Conservation (phyloP, 306 rosid species). For the Ziziphus jujuba region DNA sequence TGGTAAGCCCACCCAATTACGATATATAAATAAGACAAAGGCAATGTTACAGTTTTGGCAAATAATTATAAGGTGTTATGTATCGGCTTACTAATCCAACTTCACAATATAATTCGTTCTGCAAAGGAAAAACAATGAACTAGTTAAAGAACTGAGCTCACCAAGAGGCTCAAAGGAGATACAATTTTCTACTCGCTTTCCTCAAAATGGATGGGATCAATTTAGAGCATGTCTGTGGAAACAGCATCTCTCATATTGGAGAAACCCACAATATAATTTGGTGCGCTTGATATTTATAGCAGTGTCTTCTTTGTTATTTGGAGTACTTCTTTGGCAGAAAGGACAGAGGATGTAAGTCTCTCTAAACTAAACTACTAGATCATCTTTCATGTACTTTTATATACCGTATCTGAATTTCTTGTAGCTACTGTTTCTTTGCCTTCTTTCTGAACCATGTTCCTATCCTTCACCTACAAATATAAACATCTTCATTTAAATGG, state of each 20-base stretch:
- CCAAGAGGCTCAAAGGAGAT: conserved; percentile 10
- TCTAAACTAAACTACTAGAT: no score
- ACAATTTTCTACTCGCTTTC: conserved; percentile 23
- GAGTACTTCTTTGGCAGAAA: conserved; percentile 36
- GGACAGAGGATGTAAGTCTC: conserved; percentile 30
- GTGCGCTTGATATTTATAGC: conserved; percentile 13
- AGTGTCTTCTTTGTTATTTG: conserved; percentile 23
- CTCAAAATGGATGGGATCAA: conserved; percentile 39
- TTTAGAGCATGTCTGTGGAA: conserved; percentile 38
- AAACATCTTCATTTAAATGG: neutral
- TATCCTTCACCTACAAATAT: no score
- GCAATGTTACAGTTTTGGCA: no score
- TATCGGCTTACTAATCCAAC: neutral
- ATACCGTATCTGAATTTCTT: no score
- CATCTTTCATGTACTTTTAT: no score
- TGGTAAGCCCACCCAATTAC: no score
- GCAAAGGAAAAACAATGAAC: conserved; percentile 23
- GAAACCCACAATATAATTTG: conserved; percentile 34
- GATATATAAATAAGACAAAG: no score
- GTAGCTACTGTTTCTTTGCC: no score
- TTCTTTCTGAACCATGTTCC: no score
- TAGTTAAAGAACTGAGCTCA: conserved; percentile 17
- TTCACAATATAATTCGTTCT: neutral
- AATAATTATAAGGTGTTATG: no score
- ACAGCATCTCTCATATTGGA: conserved; percentile 33